Evolutionary conservation across 371 early-diverging fungal species (phyloP), one percentile per base, ranked within the genome.

Genomic region (Mortierella sp.): DNA sequence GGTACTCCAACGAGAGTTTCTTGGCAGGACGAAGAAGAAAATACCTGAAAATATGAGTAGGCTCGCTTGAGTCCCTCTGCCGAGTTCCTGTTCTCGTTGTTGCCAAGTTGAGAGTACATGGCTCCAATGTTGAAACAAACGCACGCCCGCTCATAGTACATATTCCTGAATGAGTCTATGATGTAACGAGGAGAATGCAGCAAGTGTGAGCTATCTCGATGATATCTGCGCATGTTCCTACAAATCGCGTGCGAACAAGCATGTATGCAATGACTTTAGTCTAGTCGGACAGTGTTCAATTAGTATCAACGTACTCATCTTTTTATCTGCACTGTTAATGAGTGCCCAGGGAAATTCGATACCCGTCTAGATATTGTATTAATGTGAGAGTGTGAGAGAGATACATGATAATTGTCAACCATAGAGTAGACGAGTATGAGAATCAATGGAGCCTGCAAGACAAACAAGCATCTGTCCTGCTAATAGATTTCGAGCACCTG

Each of bases 101-200:
- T 89, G 5, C 92, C 98, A 16, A 98, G 87, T 76, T 95, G 93
- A 80, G 94, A 94, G 84, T 97, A 97, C 81, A 95, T 88, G 21
- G 96, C 95, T 9, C 92, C 98, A 57, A 98, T 91, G 82, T 97
- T 95, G 87, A 95, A 98, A 48, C 97, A 88, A 2, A 98, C 89
- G 55, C 94, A 92, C 0, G 97, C 96, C 73, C 94, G 93, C 82
- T 98, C 98, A 84, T 94, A 97, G 87, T 92, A 93, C 90, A 96
- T 89, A 79, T 96, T 96, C 79, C 91, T 90, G 80, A 63, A 79
- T 0, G 81, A 76, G 38, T 76, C 85, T 84, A 72, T 48, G 3
- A n/a, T 19, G 63, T 16, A 24, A 38, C 0, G 26, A 70, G 42
- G 16, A n/a, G n/a, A 38, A 9, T 9, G 8, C 24, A 42, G 21